Evolutionary conservation across 2,329 filamentous ascomycete genomes (phyloP), one percentile per base, ranked within the genome.

Genomic region (Xylariaceae sp.): DNA sequence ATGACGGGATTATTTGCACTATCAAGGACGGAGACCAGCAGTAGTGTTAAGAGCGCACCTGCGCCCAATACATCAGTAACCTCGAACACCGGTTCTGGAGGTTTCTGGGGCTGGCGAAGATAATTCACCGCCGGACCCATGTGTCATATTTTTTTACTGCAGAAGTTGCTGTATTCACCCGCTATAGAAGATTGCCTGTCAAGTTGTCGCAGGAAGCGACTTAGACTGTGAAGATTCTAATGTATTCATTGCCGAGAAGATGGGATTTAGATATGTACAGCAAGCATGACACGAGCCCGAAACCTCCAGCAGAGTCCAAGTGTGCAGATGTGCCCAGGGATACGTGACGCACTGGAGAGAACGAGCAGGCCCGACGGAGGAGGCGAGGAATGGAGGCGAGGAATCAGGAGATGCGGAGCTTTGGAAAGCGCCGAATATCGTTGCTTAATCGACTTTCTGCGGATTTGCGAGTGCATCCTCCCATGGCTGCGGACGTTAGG

Each of bases 41-140:
- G 60, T 48, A 59, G 61, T 55, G 62, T 61, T 55, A 65, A 63
- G 57, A 65, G 61, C 13, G 57, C 63, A 32, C 57, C 62, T 42
- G 50, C 65, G 15, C 53, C 62, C 18, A 47, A 54, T 26, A 56
- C 65, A n/a, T 53, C 66, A 3, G 52, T 67, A 6, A 45, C 64
- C 46, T 53, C 65, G 54, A 65, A 63, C 36, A 49, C 62, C 21
- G 53, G 57, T 41, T 56, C 60, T 44, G 77, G 77, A 29, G 74
- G 80, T 2, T 84, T 83, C 64, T 84, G 80, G 77, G 78, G 78
- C 12, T 80, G 78, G 78, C 69, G 76, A 48, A 70, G 72, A 61
- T 77, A 62, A 57, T 49, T 36, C 21, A 43, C 18, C 12, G 39
- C 18, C 22, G 39, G 18, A n/a, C 10, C 18, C 3, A 13, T 41